phyloP scores from a whole-genome alignment of 148 eudicot genomes.

The Polygonum aviculare region DNA sequence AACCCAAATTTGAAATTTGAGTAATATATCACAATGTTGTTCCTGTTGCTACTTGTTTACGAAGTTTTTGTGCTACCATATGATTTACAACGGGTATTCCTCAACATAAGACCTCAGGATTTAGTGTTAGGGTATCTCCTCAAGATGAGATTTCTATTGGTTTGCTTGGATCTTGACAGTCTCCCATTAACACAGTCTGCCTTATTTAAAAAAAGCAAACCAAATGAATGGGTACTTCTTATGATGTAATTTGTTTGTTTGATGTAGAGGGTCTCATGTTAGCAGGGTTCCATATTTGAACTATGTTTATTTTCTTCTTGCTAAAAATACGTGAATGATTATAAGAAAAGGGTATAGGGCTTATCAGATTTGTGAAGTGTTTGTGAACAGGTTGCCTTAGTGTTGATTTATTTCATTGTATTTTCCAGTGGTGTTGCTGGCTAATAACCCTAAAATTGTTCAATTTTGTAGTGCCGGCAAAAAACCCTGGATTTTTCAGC shows the following conservation, averaged over 20 bases:
- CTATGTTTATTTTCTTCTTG: background rate
- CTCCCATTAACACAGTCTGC: too few relatives aligned
- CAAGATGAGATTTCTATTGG: too few relatives aligned
- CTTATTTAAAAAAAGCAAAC: too few relatives aligned
- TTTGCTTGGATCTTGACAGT: too few relatives aligned
- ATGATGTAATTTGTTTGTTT: too few relatives aligned
- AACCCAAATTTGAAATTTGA: background rate
- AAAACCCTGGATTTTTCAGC: slow-evolving; percentile 59
- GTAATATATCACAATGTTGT: too few relatives aligned
- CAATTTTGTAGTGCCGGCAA: slow-evolving; percentile 67
- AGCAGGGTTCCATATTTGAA: background rate
- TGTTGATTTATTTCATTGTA: background rate
- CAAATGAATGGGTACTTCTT: too few relatives aligned
- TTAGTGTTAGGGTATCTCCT: too few relatives aligned
- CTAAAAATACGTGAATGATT: background rate
- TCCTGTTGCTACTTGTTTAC: too few relatives aligned
- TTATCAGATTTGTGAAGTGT: background rate
- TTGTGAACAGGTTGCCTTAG: background rate
- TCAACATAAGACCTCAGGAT: too few relatives aligned
- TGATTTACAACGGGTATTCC: too few relatives aligned
- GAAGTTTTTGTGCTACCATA: too few relatives aligned
- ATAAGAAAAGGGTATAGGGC: background rate
- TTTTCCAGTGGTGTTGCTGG: background rate
- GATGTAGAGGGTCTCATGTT: background rate
- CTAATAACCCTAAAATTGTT: background rate